Percentiles rank a stretch among this genome's conserved stretches.
These are phyloP conservation scores for Avena atlantica DNA, from an alignment of 176 grass and related monocot species.

Conservation along the genomic window DNA sequence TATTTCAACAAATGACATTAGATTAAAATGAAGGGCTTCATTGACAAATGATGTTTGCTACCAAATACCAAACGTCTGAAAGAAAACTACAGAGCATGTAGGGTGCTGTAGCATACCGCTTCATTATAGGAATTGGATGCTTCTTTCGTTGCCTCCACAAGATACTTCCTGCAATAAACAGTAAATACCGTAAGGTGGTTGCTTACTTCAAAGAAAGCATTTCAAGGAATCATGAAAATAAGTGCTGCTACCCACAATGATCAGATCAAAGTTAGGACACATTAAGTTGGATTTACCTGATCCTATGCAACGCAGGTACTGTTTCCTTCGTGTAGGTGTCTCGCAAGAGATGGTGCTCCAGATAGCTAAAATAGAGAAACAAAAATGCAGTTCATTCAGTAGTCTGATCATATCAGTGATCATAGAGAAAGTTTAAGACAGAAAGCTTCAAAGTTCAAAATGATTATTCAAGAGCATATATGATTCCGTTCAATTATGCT, in stretches of 20 bases:
- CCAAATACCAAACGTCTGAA: background rate
- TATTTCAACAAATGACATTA: background rate
- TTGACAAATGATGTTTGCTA: background rate
- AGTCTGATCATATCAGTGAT: background rate
- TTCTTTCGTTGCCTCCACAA: conserved; percentile 97
- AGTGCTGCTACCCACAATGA: background rate
- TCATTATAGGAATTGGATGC: conserved; percentile 95
- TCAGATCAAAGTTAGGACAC: background rate
- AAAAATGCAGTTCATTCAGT: conserved; percentile 22
- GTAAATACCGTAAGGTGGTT: conserved; percentile 11
- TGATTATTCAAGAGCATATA: background rate
- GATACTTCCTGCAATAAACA: conserved; percentile 78
- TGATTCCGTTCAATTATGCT: conserved; percentile 1
- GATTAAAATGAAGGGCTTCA: background rate
- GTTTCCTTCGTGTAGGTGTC: conserved; percentile 99
- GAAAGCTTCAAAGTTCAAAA: background rate
- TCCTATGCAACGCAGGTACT: conserved; percentile 83
- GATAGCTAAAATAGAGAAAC: conserved; percentile 60
- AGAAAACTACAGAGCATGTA: background rate
- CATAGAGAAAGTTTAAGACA: background rate
- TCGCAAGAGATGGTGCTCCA: conserved; percentile 96
- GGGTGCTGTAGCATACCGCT: conserved; percentile 58
- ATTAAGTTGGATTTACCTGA: conserved; percentile 60
- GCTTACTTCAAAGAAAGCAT: conserved; percentile 9
- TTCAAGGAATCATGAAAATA: conserved; percentile 16